phyloP scores from a whole-genome alignment of 345 rosid genomes.

The Hibiscus tridactylites region DNA sequence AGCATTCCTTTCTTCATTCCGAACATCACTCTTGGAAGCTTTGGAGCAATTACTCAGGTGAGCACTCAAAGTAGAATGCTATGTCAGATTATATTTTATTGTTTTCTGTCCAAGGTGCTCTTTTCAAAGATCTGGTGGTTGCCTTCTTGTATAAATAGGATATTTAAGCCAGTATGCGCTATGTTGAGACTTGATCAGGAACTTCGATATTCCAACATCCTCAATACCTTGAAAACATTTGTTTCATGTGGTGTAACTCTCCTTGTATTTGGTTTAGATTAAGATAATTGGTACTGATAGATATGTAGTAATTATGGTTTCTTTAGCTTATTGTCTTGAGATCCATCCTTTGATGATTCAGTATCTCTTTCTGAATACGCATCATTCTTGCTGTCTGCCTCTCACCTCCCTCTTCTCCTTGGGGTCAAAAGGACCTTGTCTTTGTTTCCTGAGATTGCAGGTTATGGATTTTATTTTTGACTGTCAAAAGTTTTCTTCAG shows the following conservation, averaged over 20 bases:
- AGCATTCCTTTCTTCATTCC: constrained; percentile 95
- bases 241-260: background rate
- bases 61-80: constrained; percentile 6
- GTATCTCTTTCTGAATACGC: background rate
- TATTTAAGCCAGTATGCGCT: background rate
- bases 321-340: background rate
- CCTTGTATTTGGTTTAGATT: background rate
- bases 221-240: background rate
- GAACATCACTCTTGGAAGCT: constrained; percentile 93
- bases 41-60: constrained; percentile 97
- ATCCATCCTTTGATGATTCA: constrained; percentile 1
- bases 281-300: background rate
- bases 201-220: background rate
- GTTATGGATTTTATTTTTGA: background rate
- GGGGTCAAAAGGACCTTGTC: background rate
- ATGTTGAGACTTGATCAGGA: background rate
- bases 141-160: background rate
- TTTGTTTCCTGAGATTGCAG: background rate
- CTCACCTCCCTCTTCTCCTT: background rate
- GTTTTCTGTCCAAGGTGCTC: background rate
- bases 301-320: background rate
- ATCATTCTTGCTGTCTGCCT: background rate
- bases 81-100: constrained; percentile 6
- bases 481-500: background rate
- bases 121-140: background rate